phyloP scores from a whole-genome alignment of 257 asterid genomes.

The Solanum bulbocastanum region DNA sequence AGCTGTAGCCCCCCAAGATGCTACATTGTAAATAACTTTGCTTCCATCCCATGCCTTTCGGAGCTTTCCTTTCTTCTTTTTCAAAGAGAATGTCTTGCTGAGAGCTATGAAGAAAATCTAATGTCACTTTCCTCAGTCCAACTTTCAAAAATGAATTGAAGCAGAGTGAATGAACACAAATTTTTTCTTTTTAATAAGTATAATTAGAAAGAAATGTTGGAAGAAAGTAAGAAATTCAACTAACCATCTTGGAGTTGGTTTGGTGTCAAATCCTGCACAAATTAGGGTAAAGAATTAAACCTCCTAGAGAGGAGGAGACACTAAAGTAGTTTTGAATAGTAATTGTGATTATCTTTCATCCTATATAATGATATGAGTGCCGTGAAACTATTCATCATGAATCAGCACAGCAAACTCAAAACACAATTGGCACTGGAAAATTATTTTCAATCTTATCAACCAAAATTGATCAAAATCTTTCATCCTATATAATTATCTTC shows the following conservation, averaged over 20 bases:
- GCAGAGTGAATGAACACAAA: background rate
- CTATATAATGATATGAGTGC: background rate
- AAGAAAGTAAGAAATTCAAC: conserved; percentile 16
- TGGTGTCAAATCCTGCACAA: conserved; percentile 85
- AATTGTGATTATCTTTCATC: background rate
- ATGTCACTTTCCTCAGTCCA: conserved; percentile 5
- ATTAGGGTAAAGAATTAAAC: conserved; percentile 6
- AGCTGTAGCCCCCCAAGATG: conserved; percentile 99
- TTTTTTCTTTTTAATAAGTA: background rate
- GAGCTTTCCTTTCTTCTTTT: conserved; percentile 81
- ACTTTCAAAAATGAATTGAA: background rate
- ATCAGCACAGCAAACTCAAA: background rate
- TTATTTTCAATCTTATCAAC: background rate
- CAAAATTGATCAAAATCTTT: background rate
- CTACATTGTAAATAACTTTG: conserved; percentile 86
- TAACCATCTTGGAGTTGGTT: conserved; percentile 91
- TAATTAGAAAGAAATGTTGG: background rate
- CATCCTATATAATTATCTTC: too few relatives aligned
- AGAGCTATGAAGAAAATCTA: conserved; percentile 53
- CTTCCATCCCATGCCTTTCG: conserved; percentile 98
- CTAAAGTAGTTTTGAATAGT: background rate
- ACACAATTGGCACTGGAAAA: background rate
- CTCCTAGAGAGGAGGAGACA: background rate
- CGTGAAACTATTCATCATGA: background rate
- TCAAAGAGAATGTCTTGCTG: conserved; percentile 84